Evolutionary conservation across 116 monocot species (phyloP).

Genomic region (Papilionanthe hybrid): DNA sequence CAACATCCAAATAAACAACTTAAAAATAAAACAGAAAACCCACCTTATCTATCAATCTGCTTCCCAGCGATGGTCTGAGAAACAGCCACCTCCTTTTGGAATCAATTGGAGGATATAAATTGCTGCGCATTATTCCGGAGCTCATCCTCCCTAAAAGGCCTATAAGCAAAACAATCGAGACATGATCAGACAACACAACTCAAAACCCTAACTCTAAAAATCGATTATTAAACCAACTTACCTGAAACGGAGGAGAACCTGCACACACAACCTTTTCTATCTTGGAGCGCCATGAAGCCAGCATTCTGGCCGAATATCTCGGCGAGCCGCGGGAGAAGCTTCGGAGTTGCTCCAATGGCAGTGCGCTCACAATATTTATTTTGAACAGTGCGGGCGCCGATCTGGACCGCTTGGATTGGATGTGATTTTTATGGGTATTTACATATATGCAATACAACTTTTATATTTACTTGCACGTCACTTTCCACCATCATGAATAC

Average conservation of each 20-base stretch:
- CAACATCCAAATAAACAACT: neutral
- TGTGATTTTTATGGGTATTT: too few species aligned
- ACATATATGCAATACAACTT: too few species aligned
- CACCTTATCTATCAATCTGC: constrained; percentile 87
- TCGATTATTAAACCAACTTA: constrained; percentile 3
- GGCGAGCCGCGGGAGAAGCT: neutral
- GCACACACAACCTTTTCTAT: constrained; percentile 95
- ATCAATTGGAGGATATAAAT: constrained; percentile 86
- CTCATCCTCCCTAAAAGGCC: constrained; percentile 93
- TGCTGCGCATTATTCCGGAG: constrained; percentile 71
- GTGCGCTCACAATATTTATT: too few species aligned
- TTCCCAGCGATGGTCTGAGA: constrained; percentile 78
- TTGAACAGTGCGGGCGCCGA: too few species aligned
- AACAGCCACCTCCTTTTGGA: constrained; percentile 75
- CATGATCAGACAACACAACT: neutral
- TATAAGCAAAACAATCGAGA: constrained; percentile 6
- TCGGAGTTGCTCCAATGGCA: neutral
- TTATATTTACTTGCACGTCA: too few species aligned
- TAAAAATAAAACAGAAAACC: neutral
- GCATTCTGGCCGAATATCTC: neutral
- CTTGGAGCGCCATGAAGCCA: constrained; percentile 45
- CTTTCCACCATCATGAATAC: too few species aligned
- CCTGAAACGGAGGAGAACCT: constrained; percentile 98
- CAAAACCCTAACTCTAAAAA: neutral
- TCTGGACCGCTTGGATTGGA: too few species aligned